phyloP scores from a whole-genome alignment of 2,329 filamentous ascomycete genomes.

The Bipolaris bicolor region DNA sequence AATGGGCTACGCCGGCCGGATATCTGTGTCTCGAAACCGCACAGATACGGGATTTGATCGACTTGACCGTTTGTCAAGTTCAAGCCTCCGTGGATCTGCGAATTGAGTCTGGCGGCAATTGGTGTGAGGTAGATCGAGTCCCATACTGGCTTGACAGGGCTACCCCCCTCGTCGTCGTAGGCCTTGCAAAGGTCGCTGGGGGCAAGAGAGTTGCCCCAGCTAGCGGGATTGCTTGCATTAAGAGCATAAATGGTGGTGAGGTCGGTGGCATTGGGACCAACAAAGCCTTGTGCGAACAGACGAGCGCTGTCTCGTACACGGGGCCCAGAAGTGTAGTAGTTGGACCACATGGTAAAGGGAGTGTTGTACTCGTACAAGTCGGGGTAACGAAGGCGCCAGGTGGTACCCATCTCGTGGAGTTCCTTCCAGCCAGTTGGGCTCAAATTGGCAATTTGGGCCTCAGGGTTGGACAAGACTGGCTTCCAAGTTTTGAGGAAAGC shows the following conservation, averaged over 20 bases:
- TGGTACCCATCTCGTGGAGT: conserved; percentile 62
- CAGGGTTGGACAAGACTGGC: conserved; percentile 62
- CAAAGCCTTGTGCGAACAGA: conserved; percentile 66
- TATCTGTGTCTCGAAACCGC: conserved; percentile 73
- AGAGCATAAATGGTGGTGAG: conserved; percentile 65
- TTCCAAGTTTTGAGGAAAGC: conserved; percentile 65
- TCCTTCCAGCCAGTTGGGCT: conserved; percentile 70
- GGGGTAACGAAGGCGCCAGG: conserved; percentile 53
- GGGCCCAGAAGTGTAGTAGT: conserved; percentile 62
- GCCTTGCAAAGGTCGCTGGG: conserved; percentile 68
- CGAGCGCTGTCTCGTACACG: conserved; percentile 67
- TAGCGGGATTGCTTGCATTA: conserved; percentile 60
- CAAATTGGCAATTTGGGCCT: conserved; percentile 63
- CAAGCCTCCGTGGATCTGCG: conserved; percentile 60
- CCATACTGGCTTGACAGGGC: conserved; percentile 57
- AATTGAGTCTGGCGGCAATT: conserved; percentile 61
- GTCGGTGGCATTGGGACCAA: conserved; percentile 62
- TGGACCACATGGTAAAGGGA: conserved; percentile 67
- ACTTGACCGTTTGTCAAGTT: conserved; percentile 62
- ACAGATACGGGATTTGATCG: conserved; percentile 69
- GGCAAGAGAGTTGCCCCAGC: conserved; percentile 67
- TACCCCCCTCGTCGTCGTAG: conserved; percentile 62
- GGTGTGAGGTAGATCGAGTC: conserved; percentile 60
- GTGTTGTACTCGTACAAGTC: conserved; percentile 57
- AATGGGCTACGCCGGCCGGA: conserved; percentile 65